Percentiles rank a stretch among this genome's conserved stretches.
phyloP scores from a whole-genome alignment of 331 rosid species.

The Phaseolus coccineus region DNA sequence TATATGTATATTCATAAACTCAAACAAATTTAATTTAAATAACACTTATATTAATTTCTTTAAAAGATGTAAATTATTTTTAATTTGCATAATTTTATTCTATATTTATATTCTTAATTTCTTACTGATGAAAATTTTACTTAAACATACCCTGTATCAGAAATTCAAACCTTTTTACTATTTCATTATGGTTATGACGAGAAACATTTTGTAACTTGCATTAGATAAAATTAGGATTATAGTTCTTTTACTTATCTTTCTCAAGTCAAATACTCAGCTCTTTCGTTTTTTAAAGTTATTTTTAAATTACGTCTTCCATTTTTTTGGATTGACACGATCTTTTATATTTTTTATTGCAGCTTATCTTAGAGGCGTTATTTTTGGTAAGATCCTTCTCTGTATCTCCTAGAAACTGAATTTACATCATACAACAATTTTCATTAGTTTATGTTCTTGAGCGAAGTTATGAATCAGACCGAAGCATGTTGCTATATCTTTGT shows the following conservation, averaged over 20 bases:
- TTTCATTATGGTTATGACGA: no score
- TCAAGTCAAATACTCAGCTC: neutral
- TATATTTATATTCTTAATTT: no score
- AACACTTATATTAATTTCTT: no score
- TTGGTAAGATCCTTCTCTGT: slow-evolving; percentile 18
- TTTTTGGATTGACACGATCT: neutral
- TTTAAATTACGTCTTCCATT: neutral
- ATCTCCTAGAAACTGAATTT: neutral
- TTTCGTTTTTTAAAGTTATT: neutral
- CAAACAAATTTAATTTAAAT: neutral
- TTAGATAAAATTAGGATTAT: neutral
- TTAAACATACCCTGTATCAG: no score
- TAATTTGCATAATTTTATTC: no score
- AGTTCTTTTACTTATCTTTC: neutral
- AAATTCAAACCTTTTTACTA: no score
- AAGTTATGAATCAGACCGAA: neutral
- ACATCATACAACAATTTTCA: neutral
- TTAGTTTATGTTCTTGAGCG: neutral
- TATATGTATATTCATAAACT: neutral
- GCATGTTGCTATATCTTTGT: neutral
- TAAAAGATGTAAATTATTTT: no score
- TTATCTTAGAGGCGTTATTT: slow-evolving; percentile 35
- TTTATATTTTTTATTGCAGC: slow-evolving; percentile 12
- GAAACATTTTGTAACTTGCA: neutral
- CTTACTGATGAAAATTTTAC: no score